Evolutionary conservation across 208 protist genomes (phyloP).

Genomic region (Crithidia thermophila): DNA sequence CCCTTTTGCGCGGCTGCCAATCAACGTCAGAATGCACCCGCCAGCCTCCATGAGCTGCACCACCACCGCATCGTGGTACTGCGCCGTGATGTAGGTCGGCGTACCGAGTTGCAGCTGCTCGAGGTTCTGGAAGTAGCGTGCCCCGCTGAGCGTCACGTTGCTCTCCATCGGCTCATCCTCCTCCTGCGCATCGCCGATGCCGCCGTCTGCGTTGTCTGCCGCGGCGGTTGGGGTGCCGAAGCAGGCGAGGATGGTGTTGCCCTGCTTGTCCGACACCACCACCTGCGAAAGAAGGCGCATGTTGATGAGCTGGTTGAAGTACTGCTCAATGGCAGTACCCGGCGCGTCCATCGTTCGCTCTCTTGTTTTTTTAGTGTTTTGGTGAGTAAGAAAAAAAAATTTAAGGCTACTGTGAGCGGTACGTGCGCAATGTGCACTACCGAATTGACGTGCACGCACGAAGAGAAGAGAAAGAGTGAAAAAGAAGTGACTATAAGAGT

Average conservation of each 20-base stretch:
- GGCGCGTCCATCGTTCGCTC: constrained; percentile 56
- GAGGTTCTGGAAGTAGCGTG: constrained; percentile 76
- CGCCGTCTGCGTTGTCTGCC: constrained; percentile 10
- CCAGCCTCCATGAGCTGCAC: constrained; percentile 71
- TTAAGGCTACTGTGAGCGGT: neutral
- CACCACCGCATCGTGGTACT: constrained; percentile 85
- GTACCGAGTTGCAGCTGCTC: constrained; percentile 73
- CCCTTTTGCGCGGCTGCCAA: constrained; percentile 77
- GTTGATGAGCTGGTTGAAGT: constrained; percentile 87
- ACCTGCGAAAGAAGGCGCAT: constrained; percentile 81
- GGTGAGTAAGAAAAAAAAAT: neutral
- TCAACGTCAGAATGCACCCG: constrained; percentile 65
- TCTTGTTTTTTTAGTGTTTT: too few relatives aligned
- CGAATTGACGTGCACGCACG: too few relatives aligned
- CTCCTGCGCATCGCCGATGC: constrained; percentile 14
- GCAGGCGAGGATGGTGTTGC: constrained; percentile 79
- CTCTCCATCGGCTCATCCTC: constrained; percentile 62
- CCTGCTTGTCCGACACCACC: constrained; percentile 80
- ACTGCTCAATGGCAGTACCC: constrained; percentile 83
- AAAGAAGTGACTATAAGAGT: neutral
- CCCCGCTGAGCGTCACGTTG: constrained; percentile 83
- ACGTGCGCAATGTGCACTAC: neutral
- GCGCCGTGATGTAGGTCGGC: constrained; percentile 73
- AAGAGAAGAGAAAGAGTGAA: neutral
- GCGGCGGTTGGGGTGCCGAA: constrained; percentile 31